Evolutionary conservation across 176 grass and related monocot species (phyloP), one percentile per base, ranked within the genome.

Genomic region (Otatea glauca): DNA sequence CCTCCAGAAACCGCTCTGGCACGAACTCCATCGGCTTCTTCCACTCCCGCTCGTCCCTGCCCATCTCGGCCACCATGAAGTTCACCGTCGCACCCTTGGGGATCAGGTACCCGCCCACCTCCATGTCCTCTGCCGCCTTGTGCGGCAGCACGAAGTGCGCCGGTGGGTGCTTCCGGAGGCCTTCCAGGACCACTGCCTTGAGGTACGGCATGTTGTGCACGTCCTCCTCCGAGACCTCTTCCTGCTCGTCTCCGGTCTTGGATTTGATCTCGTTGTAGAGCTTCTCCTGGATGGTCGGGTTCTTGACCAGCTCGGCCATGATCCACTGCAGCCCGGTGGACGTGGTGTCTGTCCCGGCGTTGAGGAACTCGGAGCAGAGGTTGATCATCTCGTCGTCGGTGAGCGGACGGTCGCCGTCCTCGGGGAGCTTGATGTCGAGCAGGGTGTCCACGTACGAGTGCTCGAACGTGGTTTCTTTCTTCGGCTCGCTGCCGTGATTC

Each of bases 301-400:
- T 88, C 82, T 88, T 92, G n/a, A 92, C 88, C 24, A 95, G 80
- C 45, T 95, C 86, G 11, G 93, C 93, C 93, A 95, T 95, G 88
- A 95, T 95, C 93, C 93, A 95, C 72, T 90, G 79, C 1, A 92
- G 82, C 13, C 85, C 86, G 3, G 90, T 90, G 44, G 90, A 87
- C 10, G 90, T 95, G 17, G 93, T 90, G 83, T 95, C 93, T 9
- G 93, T 95, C 10, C 93, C 93, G 44, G 84, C 93, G 81, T 81
- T 78, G 53, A 95, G 59, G 77, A 95, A 95, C 79, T 95, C 93
- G 3, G 82, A 63, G 79, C 90, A 95, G 12, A 92, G 78, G 24
- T 2, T 25, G 56, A 65, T 6, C 5, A 92, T 49, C 88, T 95
- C 93, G 4, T 87, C 83, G 50, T 86, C 82, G 4, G 86, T 88